Evolutionary conservation across 2,329 filamentous ascomycete species (phyloP), one percentile per base, ranked within the genome.

Genomic region (Bipolaris cookei): DNA sequence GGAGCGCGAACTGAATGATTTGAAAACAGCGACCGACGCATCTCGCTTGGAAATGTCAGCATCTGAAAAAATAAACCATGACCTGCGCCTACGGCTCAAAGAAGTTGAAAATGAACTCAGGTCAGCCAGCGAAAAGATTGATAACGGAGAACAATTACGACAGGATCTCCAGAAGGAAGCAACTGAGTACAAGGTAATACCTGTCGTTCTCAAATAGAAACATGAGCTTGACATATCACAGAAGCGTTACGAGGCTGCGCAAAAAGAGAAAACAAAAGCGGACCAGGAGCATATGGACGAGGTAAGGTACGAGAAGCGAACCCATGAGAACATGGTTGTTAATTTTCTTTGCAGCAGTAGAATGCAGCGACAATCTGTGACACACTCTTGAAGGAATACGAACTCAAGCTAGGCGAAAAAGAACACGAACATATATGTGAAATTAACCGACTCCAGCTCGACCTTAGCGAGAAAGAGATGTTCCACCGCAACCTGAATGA

Each of bases 391-490:
- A 48, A 61, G 28, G 47, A 65, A 4, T 59, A 35, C 13, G 35
- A 51, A 10, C 55, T 58, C 20, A 41, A 38, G 1, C 47, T 65
- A 5, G 32, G 45, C 1, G 61, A 69, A 28, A 58, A 59, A 21
- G 58, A 70, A 23, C 57, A 48, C 10, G 23, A n/a, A 7, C 58
- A 60, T 8, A 43, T 48, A 7, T 65, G 58, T 18, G 51, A 67
- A 10, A 54, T 70, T 4, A 59, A 63, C 46, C 54, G 56, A 18
- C 42, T 68, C 4, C 60, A 42, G 2, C 38, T 41, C 7, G 61
- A 70, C 25, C 50, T 51, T 11, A 42, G 63, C 14, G 64, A 63
- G 6, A 68, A 58, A 23, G 54, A 66, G 11, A 52, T 43, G 2
- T 23, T 28, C 5, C 25, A 61, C 10, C 30, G 58, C 13, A 21